phyloP scores from a whole-genome alignment of 106 monocot species.

The Dendrobium chrysotoxum region DNA sequence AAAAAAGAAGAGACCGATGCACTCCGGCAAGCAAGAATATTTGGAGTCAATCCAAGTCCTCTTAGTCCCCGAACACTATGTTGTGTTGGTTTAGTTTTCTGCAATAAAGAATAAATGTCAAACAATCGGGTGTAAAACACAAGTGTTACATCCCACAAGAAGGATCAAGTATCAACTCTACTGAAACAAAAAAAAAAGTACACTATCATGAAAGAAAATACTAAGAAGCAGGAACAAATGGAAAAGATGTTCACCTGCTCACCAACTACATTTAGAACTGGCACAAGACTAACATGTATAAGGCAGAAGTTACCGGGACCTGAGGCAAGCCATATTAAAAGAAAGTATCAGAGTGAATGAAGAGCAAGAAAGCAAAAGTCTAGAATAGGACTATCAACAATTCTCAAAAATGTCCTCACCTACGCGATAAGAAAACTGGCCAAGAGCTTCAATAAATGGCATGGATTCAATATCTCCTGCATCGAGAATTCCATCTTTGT shows the following conservation, averaged over 20 bases:
- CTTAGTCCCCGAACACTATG: conserved; percentile 44
- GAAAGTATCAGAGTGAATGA: not conserved
- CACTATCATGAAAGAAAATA: not conserved
- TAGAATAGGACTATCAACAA: not conserved
- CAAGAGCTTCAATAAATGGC: conserved; percentile 34
- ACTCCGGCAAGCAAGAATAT: conserved; percentile 49
- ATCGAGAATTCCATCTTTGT: conserved; percentile 12
- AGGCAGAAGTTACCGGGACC: conserved; percentile 74
- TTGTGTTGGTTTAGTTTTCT: conserved; percentile 61
- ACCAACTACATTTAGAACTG: conserved; percentile 74
- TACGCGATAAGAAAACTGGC: conserved; percentile 27
- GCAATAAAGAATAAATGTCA: conserved; percentile 3
- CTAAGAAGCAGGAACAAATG: not conserved
- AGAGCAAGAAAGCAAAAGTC: not conserved
- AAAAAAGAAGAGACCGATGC: conserved; percentile 22
- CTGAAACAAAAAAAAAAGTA: not conserved
- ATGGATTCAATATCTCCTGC: conserved; percentile 33
- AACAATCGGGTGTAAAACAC: not conserved
- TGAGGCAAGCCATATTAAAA: conserved; percentile 11
- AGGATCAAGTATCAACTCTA: not conserved
- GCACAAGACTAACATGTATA: conserved; percentile 84
- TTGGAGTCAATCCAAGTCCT: conserved; percentile 46
- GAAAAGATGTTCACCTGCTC: conserved; percentile 45
- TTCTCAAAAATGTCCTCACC: conserved; percentile 11
- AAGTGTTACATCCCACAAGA: not conserved